Conservation (phyloP, 805 yeast genomes). For the Ogataea paradorogensis region DNA sequence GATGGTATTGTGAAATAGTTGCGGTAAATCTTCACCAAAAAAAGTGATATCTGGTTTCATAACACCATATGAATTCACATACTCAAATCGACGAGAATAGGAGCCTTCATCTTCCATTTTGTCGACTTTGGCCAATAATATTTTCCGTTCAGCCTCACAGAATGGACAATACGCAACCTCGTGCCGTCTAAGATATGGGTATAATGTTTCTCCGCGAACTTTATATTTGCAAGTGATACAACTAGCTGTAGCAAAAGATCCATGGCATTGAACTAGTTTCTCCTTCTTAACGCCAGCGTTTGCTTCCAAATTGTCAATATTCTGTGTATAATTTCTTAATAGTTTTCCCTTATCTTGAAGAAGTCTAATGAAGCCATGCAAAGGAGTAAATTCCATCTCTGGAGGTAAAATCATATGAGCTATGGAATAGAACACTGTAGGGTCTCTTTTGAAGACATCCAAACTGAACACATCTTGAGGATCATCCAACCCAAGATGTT, state of each 20-base stretch:
- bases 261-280: constrained; percentile 84
- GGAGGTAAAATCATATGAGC: constrained; percentile 86
- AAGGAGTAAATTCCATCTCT: constrained; percentile 60
- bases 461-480: constrained; percentile 90
- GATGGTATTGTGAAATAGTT: constrained; percentile 57
- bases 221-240: constrained; percentile 72
- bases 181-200: constrained; percentile 52
- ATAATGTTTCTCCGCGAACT: constrained; percentile 65
- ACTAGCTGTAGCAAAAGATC: constrained; percentile 85
- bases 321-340: constrained; percentile 84
- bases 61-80: constrained; percentile 64
- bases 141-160: constrained; percentile 48
- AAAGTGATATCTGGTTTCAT: constrained; percentile 92
- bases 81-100: constrained; percentile 27
- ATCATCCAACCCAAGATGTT: constrained; percentile 67
- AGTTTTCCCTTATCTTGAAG: constrained; percentile 75
- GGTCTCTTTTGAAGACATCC: constrained; percentile 68
- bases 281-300: constrained; percentile 69
- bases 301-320: constrained; percentile 84
- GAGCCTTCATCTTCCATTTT: constrained; percentile 32
- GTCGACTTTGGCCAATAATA: constrained; percentile 27
- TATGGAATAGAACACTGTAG: constrained; percentile 77
- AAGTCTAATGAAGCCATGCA: constrained; percentile 75
- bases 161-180: constrained; percentile 71
- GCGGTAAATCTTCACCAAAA: constrained; percentile 83